A percentile compares a stretch with the other conserved stretches of the same genome.
Conservation (phyloP, 208 protist species). For the Endotrypanum monterogeii region DNA sequence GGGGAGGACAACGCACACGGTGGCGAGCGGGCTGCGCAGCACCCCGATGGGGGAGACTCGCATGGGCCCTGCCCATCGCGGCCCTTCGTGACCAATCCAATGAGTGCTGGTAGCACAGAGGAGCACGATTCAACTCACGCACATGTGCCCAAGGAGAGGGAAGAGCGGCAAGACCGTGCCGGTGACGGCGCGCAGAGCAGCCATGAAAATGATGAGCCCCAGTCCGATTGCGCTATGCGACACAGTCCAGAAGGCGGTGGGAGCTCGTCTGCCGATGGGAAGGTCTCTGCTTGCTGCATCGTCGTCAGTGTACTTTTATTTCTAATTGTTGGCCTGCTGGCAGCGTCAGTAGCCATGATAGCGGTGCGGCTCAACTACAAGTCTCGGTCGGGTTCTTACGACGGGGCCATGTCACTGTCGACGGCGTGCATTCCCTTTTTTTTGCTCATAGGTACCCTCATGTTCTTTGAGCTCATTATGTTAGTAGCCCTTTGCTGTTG, state of each 20-base stretch:
- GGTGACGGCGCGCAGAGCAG: constrained; percentile 6
- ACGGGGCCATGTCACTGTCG: constrained; percentile 29
- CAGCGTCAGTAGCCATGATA: constrained; percentile 54
- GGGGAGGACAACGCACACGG: constrained; percentile 13
- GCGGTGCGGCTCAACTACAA: constrained; percentile 64
- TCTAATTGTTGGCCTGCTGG: constrained; percentile 36
- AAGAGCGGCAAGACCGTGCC: neutral
- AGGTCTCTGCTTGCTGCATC: constrained; percentile 15
- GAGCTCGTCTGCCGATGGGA: constrained; percentile 19
- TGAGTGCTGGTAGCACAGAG: constrained; percentile 2
- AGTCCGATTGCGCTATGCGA: neutral
- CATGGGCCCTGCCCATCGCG: constrained; percentile 2
- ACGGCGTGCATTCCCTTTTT: constrained; percentile 61
- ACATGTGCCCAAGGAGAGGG: neutral
- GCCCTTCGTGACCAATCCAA: constrained; percentile 11
- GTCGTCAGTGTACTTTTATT: constrained; percentile 12
- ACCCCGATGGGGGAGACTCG: neutral
- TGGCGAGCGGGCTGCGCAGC: constrained; percentile 6
- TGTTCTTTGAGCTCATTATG: constrained; percentile 21
- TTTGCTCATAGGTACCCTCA: constrained; percentile 37
- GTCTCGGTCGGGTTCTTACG: constrained; percentile 28
- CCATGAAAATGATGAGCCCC: neutral
- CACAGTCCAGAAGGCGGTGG: neutral
- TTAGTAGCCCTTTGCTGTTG: constrained; percentile 33
- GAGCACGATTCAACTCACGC: neutral